Evolutionary conservation across 2,329 filamentous ascomycete genomes (phyloP).

Genomic region (Verticillium nubilum): DNA sequence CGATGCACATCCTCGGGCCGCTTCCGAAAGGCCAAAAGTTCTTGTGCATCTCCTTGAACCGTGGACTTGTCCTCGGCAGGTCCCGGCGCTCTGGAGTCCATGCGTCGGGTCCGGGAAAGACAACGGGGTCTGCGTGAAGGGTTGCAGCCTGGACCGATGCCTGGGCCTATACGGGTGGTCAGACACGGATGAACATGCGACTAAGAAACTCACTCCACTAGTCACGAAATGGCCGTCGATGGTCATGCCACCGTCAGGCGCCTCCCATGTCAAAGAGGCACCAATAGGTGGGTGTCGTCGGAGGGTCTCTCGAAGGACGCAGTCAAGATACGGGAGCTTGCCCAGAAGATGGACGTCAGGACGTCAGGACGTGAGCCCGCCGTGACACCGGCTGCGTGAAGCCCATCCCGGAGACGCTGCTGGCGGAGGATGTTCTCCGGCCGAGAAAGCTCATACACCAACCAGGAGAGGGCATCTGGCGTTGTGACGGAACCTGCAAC

Average conservation of each 20-base stretch:
- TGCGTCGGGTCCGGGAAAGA: background rate
- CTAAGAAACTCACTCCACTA: background rate
- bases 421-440: background rate
- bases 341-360: background rate
- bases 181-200: background rate
- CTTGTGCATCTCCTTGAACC: background rate
- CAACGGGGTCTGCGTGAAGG: background rate
- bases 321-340: background rate
- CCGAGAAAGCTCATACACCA: background rate
- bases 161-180: background rate
- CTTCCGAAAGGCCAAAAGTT: background rate
- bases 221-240: background rate
- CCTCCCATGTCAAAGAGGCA: background rate
- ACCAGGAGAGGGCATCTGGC: background rate
- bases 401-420: background rate
- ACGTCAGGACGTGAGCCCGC: background rate
- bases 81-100: background rate
- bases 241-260: background rate
- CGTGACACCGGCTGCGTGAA: background rate
- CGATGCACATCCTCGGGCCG: background rate
- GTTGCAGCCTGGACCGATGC: background rate
- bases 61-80: background rate
- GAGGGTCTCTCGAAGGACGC: background rate
- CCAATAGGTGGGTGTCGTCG: background rate
- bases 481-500: background rate